Conservation (phyloP, 108 stramenopile genomes). For the Cyclotella kingstonii region DNA sequence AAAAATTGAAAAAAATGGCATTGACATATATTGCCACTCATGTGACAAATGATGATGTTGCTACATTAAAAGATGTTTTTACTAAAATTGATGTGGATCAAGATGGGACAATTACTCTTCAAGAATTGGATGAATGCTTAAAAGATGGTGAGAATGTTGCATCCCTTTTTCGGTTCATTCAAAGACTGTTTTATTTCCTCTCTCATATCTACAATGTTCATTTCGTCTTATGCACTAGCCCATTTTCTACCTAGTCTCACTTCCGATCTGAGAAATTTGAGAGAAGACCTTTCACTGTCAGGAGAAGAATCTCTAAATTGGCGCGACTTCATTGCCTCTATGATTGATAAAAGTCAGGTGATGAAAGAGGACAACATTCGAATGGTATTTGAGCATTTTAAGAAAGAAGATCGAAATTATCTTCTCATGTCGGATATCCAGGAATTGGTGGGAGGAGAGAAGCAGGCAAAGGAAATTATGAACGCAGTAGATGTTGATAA, state of each 20-base stretch:
- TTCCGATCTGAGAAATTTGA: slow-evolving; percentile 42
- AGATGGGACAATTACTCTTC: slow-evolving; percentile 71
- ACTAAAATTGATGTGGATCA: slow-evolving; percentile 62
- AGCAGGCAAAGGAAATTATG: slow-evolving; percentile 84
- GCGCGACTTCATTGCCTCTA: slow-evolving; percentile 82
- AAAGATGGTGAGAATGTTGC: slow-evolving; percentile 33
- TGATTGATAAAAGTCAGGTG: slow-evolving; percentile 75
- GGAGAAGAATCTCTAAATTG: slow-evolving; percentile 80
- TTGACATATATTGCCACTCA: slow-evolving; percentile 78
- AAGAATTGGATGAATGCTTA: slow-evolving; percentile 72
- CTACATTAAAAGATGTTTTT: slow-evolving; percentile 72
- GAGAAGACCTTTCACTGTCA: slow-evolving; percentile 61
- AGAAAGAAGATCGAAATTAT: slow-evolving; percentile 56
- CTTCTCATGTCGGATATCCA: slow-evolving; percentile 78
- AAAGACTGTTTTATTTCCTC: background rate
- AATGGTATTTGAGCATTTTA: slow-evolving; percentile 84
- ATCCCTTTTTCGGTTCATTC: background rate
- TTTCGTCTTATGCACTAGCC: slow-evolving; percentile 6
- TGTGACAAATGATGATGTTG: slow-evolving; percentile 73
- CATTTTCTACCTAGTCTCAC: slow-evolving; percentile 20
- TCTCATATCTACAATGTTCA: no score
- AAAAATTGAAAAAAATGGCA: slow-evolving; percentile 86
- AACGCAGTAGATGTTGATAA: slow-evolving; percentile 67
- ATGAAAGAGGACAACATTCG: slow-evolving; percentile 82
- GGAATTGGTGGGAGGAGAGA: slow-evolving; percentile 73